Conservation (phyloP, 345 rosid genomes). For the thale cress (Arabidopsis thaliana) region DNA sequence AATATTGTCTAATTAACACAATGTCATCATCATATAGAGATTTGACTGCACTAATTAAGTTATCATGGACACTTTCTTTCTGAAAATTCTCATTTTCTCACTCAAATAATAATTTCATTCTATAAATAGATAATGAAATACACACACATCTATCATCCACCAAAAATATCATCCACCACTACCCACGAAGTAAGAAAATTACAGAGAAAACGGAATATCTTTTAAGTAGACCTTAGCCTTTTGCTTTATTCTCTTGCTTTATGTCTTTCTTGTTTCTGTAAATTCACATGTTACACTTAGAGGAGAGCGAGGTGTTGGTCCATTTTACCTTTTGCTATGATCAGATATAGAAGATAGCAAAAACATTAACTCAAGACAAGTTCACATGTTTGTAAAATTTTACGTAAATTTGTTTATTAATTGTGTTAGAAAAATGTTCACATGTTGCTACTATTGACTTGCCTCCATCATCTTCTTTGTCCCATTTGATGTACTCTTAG, state of each 20-base stretch:
- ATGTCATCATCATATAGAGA: conserved; percentile 25
- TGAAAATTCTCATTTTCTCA: conserved; percentile 14
- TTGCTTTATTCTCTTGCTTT: conserved; percentile 41
- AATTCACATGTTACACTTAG: conserved; percentile 45
- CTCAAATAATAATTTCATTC: neutral
- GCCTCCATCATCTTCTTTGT: conserved; percentile 46
- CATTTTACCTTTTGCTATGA: conserved; percentile 31
- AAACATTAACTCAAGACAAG: conserved; percentile 28
- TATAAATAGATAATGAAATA: neutral
- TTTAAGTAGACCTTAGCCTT: conserved; percentile 35
- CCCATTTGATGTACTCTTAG: conserved; percentile 47
- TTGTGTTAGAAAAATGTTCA: conserved; percentile 28
- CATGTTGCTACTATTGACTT: conserved; percentile 48
- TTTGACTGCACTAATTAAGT: conserved; percentile 23
- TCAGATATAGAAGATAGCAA: conserved; percentile 32
- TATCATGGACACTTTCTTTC: conserved; percentile 13
- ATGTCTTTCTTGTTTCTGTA: conserved; percentile 44
- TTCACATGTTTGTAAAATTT: conserved; percentile 31
- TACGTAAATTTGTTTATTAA: neutral
- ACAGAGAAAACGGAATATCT: conserved; percentile 19
- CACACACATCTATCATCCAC: neutral
- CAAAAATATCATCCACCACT: conserved; percentile 21
- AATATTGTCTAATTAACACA: neutral
- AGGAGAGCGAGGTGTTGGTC: conserved; percentile 36
- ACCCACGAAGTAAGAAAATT: conserved; percentile 16